A percentile compares a stretch with the other conserved stretches of the same genome.
Evolutionary conservation across 2,329 filamentous ascomycete genomes (phyloP).

Genomic region (Cladorrhinum sp.): DNA sequence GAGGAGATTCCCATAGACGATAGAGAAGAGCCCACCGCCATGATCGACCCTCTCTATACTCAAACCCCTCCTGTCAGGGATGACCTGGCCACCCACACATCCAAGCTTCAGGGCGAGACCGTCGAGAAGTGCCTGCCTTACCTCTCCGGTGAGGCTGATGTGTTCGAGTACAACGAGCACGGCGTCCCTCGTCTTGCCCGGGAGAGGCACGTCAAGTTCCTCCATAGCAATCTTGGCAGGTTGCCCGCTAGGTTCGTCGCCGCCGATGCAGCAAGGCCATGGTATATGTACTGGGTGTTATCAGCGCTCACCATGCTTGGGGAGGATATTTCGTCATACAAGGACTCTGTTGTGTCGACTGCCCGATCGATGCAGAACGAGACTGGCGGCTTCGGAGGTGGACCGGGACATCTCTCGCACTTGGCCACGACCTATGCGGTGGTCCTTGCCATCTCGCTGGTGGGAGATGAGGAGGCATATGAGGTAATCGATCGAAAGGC

Average conservation of each 20-base stretch:
- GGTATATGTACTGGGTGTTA: slow-evolving; percentile 92
- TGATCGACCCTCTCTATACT: slow-evolving; percentile 57
- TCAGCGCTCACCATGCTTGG: slow-evolving; percentile 72
- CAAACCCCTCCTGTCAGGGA: slow-evolving; percentile 62
- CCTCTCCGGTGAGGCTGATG: slow-evolving; percentile 53
- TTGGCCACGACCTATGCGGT: slow-evolving; percentile 85
- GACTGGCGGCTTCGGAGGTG: slow-evolving; percentile 84
- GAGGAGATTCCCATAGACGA: slow-evolving; percentile 26
- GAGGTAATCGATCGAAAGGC: slow-evolving; percentile 73
- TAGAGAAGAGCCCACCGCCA: slow-evolving; percentile 16
- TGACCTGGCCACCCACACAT: slow-evolving; percentile 63
- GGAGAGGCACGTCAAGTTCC: slow-evolving; percentile 57
- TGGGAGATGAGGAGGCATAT: slow-evolving; percentile 72
- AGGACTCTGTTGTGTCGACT: slow-evolving; percentile 68
- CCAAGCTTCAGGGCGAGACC: slow-evolving; percentile 64
- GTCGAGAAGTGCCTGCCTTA: slow-evolving; percentile 66
- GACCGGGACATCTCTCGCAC: slow-evolving; percentile 87
- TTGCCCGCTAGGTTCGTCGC: slow-evolving; percentile 69
- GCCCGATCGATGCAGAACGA: slow-evolving; percentile 78
- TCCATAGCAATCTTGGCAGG: slow-evolving; percentile 54
- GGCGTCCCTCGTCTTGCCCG: slow-evolving; percentile 75
- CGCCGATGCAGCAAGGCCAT: slow-evolving; percentile 84
- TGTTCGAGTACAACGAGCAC: slow-evolving; percentile 59
- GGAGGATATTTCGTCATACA: slow-evolving; percentile 66
- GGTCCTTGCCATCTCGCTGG: slow-evolving; percentile 72